Percentiles rank a stretch among this genome's conserved stretches.
Conservation (phyloP, 1,284 basidiomycete species). For the Phellopilus nigrolimitatus region DNA sequence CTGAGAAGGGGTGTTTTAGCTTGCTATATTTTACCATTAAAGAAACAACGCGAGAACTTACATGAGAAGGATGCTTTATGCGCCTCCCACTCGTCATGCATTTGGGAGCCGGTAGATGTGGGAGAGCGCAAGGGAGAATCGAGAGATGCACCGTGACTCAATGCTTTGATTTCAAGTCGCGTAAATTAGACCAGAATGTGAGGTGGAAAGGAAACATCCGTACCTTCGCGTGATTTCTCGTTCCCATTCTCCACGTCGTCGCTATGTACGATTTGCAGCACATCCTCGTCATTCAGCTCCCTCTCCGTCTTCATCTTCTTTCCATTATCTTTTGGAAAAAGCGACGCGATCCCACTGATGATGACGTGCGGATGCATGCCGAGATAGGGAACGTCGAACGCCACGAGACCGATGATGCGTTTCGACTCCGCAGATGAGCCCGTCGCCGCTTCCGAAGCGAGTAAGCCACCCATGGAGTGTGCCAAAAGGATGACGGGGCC, state of each 20-base stretch:
- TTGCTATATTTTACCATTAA: no score
- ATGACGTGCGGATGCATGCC: slow-evolving; percentile 60
- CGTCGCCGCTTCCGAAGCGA: slow-evolving; percentile 50
- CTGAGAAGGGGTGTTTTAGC: no score
- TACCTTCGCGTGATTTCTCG: neutral
- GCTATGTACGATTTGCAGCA: neutral
- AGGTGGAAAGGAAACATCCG: neutral
- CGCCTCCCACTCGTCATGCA: slow-evolving; percentile 14
- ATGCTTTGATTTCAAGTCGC: neutral
- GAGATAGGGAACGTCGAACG: slow-evolving; percentile 53
- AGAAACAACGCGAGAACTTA: no score
- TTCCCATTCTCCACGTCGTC: neutral
- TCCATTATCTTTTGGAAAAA: slow-evolving; percentile 38
- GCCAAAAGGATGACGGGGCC: slow-evolving; percentile 51
- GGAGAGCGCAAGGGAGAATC: neutral
- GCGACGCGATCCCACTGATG: slow-evolving; percentile 48
- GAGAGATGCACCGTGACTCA: neutral
- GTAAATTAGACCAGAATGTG: neutral
- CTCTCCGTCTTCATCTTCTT: slow-evolving; percentile 29
- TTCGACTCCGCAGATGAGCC: slow-evolving; percentile 31
- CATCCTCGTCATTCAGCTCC: slow-evolving; percentile 39
- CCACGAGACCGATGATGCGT: slow-evolving; percentile 48
- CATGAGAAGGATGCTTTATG: slow-evolving; percentile 11
- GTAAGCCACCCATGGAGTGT: slow-evolving; percentile 56
- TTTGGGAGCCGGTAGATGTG: slow-evolving; percentile 1